Evolutionary conservation across 2,329 filamentous ascomycete species (phyloP), one percentile per base, ranked within the genome.

Genomic region (Monosporascus sp.): DNA sequence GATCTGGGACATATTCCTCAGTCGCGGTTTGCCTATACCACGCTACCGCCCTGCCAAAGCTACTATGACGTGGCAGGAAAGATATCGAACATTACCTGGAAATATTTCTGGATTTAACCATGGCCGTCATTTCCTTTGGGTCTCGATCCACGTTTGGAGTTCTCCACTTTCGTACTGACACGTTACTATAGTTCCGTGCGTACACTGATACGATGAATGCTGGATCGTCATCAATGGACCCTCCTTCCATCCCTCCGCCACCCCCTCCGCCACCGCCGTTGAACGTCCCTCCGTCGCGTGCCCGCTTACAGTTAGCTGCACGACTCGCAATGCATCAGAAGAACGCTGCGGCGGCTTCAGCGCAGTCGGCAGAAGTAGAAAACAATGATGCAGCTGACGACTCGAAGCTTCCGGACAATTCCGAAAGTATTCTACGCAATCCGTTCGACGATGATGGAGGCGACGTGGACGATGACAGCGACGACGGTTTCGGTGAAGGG

Each of bases 251-350:
- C 48, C 80, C 74, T 3, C 80, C 82, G 7, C 82, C 82, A 3
- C 80, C 79, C 2, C 80, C 83, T 1, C 87, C 87, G n/a, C 88
- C 85, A 22, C 86, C 89, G 35, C 90, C 91, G 14, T 77, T 96
- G 64, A 94, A 93, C 68, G 85, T 93, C 37, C 86, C 89, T 1
- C 92, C 93, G 2, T 95, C 91, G 7, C 85, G 93, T 50, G 93
- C 93, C 7, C 85, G 93, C 49, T 80, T 91, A 52, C 91, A 96
- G 70, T 81, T 97, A n/a, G 92, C 91, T n/a, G 89, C 89, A 14
- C 85, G 92, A 14, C 79, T 97, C 64, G 83, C 89, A 2, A 82
- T 88, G 71, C 88, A 90, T 60, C 83, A 85, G 60, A 87, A 89
- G 69, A 82, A 84, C 59, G 72, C 77, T 6, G 71, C 75, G 24